phyloP scores from a whole-genome alignment of 1,139 yeast species.

The Suhomyces kunorum region DNA sequence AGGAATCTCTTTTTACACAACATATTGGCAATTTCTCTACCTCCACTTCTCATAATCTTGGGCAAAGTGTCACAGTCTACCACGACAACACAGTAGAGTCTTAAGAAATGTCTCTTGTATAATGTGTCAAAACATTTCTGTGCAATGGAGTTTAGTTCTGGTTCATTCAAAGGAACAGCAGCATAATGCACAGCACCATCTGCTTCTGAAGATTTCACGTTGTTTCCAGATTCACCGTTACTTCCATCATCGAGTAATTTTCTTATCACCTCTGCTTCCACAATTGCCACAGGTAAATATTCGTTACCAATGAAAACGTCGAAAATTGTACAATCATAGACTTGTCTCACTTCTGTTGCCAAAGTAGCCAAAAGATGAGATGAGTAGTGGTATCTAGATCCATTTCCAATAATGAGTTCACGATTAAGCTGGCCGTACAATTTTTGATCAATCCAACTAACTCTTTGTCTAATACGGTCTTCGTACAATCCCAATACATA shows the following conservation, averaged over 20 bases:
- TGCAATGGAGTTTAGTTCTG: conserved; percentile 70
- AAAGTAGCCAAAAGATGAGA: conserved; percentile 81
- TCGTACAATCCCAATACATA: conserved; percentile 88
- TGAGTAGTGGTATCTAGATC: conserved; percentile 72
- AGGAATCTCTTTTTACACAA: conserved; percentile 80
- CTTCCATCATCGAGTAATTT: conserved; percentile 27
- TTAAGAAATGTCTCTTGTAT: conserved; percentile 67
- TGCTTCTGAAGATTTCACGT: conserved; percentile 12
- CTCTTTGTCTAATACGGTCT: conserved; percentile 81
- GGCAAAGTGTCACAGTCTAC: conserved; percentile 85
- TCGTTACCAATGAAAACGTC: conserved; percentile 85
- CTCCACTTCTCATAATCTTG: conserved; percentile 78
- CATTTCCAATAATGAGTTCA: conserved; percentile 37
- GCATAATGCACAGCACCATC: conserved; percentile 23
- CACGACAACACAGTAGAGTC: conserved; percentile 79
- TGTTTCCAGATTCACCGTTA: conserved; percentile 16
- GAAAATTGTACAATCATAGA: conserved; percentile 89
- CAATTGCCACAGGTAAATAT: conserved; percentile 80
- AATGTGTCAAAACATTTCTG: conserved; percentile 72
- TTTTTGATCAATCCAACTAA: conserved; percentile 62
- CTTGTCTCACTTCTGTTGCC: conserved; percentile 77
- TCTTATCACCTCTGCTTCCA: conserved; percentile 78
- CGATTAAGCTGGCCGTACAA: conserved; percentile 33
- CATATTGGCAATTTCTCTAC: conserved; percentile 91
- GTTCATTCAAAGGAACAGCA: conserved; percentile 52